These are phyloP conservation scores for Cicer yamashitae DNA, from an alignment of 306 rosid genomes.

Conservation along the genomic window DNA sequence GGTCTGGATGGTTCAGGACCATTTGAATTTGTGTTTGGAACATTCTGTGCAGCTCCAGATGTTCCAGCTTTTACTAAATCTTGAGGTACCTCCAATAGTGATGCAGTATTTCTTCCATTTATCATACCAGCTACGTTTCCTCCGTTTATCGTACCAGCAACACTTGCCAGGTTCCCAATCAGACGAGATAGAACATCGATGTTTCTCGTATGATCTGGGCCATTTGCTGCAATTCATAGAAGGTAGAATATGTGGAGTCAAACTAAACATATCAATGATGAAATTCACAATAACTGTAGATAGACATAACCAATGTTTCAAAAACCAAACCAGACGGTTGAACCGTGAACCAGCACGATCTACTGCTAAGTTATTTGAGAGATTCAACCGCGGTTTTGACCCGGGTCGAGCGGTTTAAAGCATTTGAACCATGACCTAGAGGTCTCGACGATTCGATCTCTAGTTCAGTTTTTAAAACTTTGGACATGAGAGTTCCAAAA, in stretches of 20 bases:
- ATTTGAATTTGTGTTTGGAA: conserved; percentile 51
- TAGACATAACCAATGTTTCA: conserved; percentile 6
- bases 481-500: not conserved
- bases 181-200: conserved; percentile 74
- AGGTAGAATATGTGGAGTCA: conserved; percentile 45
- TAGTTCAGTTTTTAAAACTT: too few species aligned
- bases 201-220: conserved; percentile 57
- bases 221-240: conserved; percentile 68
- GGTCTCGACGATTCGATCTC: too few species aligned
- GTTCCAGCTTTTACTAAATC: conserved; percentile 60
- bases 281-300: conserved; percentile 34
- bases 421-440: too few species aligned
- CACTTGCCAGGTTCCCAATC: conserved; percentile 64
- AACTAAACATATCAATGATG: conserved; percentile 44
- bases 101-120: conserved; percentile 62
- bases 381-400: too few species aligned
- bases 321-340: too few species aligned
- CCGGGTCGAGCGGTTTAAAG: too few species aligned
- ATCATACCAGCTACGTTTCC: conserved; percentile 64
- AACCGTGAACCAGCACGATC: too few species aligned
- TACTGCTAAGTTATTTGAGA: too few species aligned
- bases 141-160: conserved; percentile 63
- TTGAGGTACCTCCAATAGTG: conserved; percentile 71
- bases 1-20: conserved; percentile 54
- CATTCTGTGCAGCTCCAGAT: conserved; percentile 59